phyloP scores from a whole-genome alignment of 208 protist species.

The Leishmania turanica region DNA sequence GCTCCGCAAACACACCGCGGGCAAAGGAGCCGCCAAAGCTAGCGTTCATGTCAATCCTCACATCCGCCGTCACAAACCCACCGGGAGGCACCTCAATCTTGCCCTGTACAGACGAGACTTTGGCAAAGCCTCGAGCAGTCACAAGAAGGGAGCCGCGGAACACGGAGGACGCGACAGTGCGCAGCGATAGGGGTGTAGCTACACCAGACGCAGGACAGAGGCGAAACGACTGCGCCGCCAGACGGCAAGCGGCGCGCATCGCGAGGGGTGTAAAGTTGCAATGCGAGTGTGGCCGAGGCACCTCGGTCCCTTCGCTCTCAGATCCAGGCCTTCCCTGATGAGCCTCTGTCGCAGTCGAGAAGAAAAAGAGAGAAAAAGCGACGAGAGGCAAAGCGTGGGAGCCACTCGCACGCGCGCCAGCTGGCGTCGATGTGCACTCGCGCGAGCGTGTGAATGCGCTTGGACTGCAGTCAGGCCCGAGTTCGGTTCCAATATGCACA shows the following conservation, averaged over 20 bases:
- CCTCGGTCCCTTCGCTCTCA: neutral
- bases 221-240: conserved; percentile 3
- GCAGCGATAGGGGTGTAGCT: neutral
- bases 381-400: neutral
- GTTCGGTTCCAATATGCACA: neutral
- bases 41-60: conserved; percentile 78
- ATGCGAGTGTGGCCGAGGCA: neutral
- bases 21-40: conserved; percentile 76
- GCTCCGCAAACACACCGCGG: conserved; percentile 71
- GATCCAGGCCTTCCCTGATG: neutral
- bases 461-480: neutral
- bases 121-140: conserved; percentile 43
- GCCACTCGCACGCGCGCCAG: neutral
- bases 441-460: neutral
- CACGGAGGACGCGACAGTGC: neutral
- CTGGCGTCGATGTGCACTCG: neutral
- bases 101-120: conserved; percentile 73
- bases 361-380: neutral
- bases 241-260: neutral
- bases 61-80: conserved; percentile 79
- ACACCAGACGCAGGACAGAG: neutral
- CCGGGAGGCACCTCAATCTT: conserved; percentile 54
- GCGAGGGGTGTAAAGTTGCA: neutral
- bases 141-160: conserved; percentile 8
- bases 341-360: neutral